Percentiles rank a stretch among this genome's conserved stretches.
Conservation (phyloP, 139 green algal species). For the Micromonas pusilla region DNA sequence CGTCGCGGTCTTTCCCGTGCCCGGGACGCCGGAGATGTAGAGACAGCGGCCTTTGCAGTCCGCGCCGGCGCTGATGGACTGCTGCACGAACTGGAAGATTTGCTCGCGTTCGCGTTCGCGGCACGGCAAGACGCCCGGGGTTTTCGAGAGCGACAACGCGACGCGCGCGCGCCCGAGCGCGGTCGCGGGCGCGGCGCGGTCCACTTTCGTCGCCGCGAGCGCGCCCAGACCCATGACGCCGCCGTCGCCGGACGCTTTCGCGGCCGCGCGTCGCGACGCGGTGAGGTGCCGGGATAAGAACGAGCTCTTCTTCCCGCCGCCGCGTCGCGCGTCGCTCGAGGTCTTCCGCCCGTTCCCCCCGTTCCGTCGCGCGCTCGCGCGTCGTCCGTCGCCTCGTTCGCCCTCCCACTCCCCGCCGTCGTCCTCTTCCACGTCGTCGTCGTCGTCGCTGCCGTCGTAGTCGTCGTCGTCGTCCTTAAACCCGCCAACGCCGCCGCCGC, state of each 20-base stretch:
- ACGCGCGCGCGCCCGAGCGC: constrained; percentile 41
- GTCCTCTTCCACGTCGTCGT: constrained; percentile 1
- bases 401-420: neutral
- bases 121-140: constrained; percentile 64
- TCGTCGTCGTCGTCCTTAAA: constrained; percentile 23
- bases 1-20: constrained; percentile 94
- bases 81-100: constrained; percentile 49
- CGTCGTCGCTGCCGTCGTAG: constrained; percentile 22
- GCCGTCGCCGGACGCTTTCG: neutral
- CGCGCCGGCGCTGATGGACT: constrained; percentile 37
- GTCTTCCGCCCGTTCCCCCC: neutral
- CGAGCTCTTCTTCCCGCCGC: neutral
- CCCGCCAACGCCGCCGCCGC: neutral
- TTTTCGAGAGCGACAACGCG: constrained; percentile 50
- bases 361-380: neutral
- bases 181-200: constrained; percentile 2
- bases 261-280: neutral
- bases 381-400: neutral
- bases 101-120: constrained; percentile 47
- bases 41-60: constrained; percentile 58
- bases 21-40: constrained; percentile 92
- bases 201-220: constrained; percentile 15
- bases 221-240: constrained; percentile 21
- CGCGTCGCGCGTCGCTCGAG: neutral
- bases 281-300: neutral